Percentiles rank a stretch among this genome's conserved stretches.
These are phyloP conservation scores for Lecanosticta acicola DNA, from an alignment of 2,329 filamentous ascomycete genomes.

Conservation along the genomic window DNA sequence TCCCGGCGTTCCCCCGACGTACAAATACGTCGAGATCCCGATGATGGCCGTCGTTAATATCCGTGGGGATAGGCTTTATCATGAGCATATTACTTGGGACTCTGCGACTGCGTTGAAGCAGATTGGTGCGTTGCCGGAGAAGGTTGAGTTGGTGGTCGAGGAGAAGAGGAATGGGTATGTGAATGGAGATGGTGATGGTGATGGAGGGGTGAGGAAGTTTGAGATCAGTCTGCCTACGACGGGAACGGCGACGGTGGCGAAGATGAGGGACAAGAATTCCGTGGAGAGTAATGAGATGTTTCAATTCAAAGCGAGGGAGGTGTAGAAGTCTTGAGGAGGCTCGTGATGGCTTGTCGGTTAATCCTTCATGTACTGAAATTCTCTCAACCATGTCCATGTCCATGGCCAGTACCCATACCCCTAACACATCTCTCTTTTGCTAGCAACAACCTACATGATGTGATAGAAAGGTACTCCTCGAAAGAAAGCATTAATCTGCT, in stretches of 20 bases:
- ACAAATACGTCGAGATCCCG: constrained; percentile 51
- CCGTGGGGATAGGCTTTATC: constrained; percentile 61
- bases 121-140: constrained; percentile 58
- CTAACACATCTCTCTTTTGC: too few relatives aligned
- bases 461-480: too few relatives aligned
- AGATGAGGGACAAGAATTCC: constrained; percentile 47
- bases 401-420: too few relatives aligned
- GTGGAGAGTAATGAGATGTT: constrained; percentile 56
- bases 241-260: constrained; percentile 50
- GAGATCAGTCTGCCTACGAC: constrained; percentile 59
- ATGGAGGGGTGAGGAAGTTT: constrained; percentile 33
- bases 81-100: constrained; percentile 69
- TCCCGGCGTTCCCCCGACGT: constrained; percentile 56
- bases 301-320: constrained; percentile 15
- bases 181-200: constrained; percentile 14
- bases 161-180: constrained; percentile 8
- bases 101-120: constrained; percentile 59
- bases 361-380: too few relatives aligned
- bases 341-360: too few relatives aligned
- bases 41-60: constrained; percentile 62
- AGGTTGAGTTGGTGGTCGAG: constrained; percentile 54
- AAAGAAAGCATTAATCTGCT: too few relatives aligned
- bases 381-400: too few relatives aligned
- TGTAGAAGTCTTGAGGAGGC: constrained; percentile 5
- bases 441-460: too few relatives aligned